Evolutionary conservation across 73 alveolate species (phyloP), one percentile per base, ranked within the genome.

Genomic region (Tetrahymena malaccensis): DNA sequence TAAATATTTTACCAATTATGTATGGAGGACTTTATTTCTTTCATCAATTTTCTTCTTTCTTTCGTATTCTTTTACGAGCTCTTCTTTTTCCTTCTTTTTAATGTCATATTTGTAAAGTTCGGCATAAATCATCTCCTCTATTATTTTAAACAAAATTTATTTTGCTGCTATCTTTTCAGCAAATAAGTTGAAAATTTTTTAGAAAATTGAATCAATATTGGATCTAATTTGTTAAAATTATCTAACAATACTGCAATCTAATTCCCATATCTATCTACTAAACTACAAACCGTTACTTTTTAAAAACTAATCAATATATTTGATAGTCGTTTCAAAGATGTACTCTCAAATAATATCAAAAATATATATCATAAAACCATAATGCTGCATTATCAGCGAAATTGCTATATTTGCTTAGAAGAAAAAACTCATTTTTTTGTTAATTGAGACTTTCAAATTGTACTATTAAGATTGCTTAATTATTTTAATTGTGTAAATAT

Each of bases 41-140:
- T 94, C 96, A 16, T 94, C 94, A 37, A 94, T 43, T 43, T 94
- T 94, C 40, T 38, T 50, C 43, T 94, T 94, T 43, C 57, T n/a
- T 84, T 43, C 70, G 16, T 85, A 38, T 27, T 85, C 96, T 43
- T 94, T 94, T 34, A 85, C 95, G 27, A 43, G 93, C 37, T 94
- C 96, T n/a, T 85, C 56, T 21, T 85, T 84, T 93, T 94, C 96
- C 37, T 94, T 94, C 44, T 94, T 94, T 22, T 43, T 21, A 37
- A 94, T 94, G 57, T 94, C 96, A 22, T 94, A 40, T 44, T 93
- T 94, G 93, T 94, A 94, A 31, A 94, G 85, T 43, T 94, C 96
- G 13, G 96, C 96, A 84, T 94, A 94, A 40, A 94, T 43, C 96
- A 94, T 94, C 93, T 94, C 96, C 96, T 94, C 96, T 94, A 94